A percentile compares a stretch with the other conserved stretches of the same genome.
Conservation (phyloP, 1,284 basidiomycete species). For the Tilletia horrida region DNA sequence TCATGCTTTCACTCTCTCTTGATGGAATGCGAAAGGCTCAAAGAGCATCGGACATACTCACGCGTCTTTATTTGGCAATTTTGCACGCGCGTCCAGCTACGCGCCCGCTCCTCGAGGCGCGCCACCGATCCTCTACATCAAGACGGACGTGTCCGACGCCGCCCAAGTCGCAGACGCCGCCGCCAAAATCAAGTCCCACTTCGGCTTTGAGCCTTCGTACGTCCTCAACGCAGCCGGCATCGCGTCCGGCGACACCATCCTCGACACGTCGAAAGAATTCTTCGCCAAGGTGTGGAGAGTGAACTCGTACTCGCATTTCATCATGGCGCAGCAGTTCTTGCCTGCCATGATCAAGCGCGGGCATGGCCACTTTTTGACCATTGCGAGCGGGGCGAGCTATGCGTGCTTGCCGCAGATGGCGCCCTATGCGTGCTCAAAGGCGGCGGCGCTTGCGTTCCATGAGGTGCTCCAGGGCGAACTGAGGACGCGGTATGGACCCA, state of each 20-base stretch:
- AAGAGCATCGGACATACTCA: neutral
- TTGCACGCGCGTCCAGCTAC: conserved; percentile 17
- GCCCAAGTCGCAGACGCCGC: conserved; percentile 17
- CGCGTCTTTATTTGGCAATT: neutral
- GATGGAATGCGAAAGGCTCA: too few relatives aligned
- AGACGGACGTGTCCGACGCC: conserved; percentile 16
- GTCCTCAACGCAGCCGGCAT: conserved; percentile 40
- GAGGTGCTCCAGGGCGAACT: conserved; percentile 31
- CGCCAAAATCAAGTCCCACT: conserved; percentile 14
- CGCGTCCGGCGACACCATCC: conserved; percentile 32
- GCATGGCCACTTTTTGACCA: neutral
- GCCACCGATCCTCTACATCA: neutral
- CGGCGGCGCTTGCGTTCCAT: conserved; percentile 31
- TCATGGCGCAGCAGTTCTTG: conserved; percentile 35
- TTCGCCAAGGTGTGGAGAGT: conserved; percentile 33
- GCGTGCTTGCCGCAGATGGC: conserved; percentile 14
- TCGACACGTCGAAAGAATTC: conserved; percentile 28
- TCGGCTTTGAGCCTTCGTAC: conserved; percentile 1
- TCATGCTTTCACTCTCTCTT: conserved; percentile 1
- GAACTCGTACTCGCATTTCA: conserved; percentile 30
- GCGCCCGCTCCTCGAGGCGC: conserved; percentile 14
- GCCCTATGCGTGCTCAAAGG: conserved; percentile 33
- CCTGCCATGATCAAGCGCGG: conserved; percentile 25
- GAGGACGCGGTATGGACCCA: conserved; percentile 24
- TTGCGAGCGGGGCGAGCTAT: neutral